Evolutionary conservation across 1,284 basidiomycete species (phyloP).

Genomic region (Cutaneotrichosporon cutaneum): DNA sequence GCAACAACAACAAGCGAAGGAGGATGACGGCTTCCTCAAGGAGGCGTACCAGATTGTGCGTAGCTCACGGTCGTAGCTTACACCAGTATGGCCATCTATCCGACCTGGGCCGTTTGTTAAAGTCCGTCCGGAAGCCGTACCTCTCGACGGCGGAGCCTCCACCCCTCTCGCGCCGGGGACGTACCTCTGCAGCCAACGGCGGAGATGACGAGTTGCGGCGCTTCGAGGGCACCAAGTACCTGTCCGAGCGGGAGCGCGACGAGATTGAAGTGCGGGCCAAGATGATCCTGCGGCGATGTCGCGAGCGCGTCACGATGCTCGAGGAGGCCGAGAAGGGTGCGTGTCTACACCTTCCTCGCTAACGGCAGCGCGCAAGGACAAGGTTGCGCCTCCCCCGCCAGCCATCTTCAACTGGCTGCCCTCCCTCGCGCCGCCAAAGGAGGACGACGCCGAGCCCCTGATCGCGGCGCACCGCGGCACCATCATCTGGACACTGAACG

Average conservation of each 20-base stretch:
- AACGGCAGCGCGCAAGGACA: slow-evolving; percentile 32
- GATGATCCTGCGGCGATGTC: slow-evolving; percentile 57
- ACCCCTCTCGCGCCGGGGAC: slow-evolving; percentile 30
- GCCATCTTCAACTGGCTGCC: slow-evolving; percentile 45
- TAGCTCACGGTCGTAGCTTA: slow-evolving; percentile 4
- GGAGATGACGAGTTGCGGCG: slow-evolving; percentile 29
- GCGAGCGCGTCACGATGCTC: slow-evolving; percentile 56
- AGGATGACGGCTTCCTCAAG: slow-evolving; percentile 46
- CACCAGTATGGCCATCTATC: slow-evolving; percentile 45
- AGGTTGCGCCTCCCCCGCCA: slow-evolving; percentile 23
- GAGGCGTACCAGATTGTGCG: slow-evolving; percentile 52
- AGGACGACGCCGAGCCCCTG: slow-evolving; percentile 36
- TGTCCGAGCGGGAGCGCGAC: slow-evolving; percentile 59
- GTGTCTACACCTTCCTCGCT: not conserved
- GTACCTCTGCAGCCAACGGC: not conserved
- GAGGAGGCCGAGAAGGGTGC: slow-evolving; percentile 56
- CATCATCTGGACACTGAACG: slow-evolving; percentile 57
- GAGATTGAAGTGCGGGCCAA: slow-evolving; percentile 60
- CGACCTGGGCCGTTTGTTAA: slow-evolving; percentile 37
- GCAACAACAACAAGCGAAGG: not conserved
- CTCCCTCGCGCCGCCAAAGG: slow-evolving; percentile 43
- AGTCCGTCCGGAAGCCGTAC: slow-evolving; percentile 49
- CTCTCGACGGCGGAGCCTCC: slow-evolving; percentile 43
- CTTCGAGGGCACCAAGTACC: slow-evolving; percentile 52
- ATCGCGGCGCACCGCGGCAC: slow-evolving; percentile 56